A percentile compares a stretch with the other conserved stretches of the same genome.
These are phyloP conservation scores for Trametes cubensis DNA, from an alignment of 768 basidiomycete species.

Conservation along the genomic window DNA sequence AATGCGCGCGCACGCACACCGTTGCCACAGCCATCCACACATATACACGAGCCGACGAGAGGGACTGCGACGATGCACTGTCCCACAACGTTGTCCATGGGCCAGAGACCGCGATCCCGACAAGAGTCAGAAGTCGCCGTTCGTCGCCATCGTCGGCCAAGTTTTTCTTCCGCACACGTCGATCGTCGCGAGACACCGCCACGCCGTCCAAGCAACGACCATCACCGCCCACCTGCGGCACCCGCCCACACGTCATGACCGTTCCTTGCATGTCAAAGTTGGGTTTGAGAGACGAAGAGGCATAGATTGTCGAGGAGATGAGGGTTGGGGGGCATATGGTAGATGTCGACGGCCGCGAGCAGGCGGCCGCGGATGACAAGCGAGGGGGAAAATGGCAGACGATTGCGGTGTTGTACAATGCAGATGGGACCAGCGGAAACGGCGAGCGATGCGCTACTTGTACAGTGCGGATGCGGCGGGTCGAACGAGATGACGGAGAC, in stretches of 20 bases:
- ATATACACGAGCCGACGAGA: not conserved
- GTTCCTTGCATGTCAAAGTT: conserved; percentile 2
- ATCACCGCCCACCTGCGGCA: not conserved
- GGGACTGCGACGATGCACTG: too few relatives aligned
- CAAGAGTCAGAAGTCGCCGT: too few relatives aligned
- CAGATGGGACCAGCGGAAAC: not conserved
- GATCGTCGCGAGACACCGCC: not conserved
- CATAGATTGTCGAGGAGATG: not conserved
- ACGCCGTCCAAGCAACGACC: not conserved
- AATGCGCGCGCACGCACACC: not conserved
- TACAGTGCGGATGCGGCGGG: conserved; percentile 13
- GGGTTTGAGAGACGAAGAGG: not conserved
- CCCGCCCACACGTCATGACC: conserved; percentile 11
- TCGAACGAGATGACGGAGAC: not conserved
- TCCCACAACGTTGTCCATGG: too few relatives aligned
- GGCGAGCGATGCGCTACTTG: conserved; percentile 6
- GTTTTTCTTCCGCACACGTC: not conserved
- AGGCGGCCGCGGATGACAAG: not conserved
- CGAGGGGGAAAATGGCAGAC: not conserved
- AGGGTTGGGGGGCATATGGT: not conserved
- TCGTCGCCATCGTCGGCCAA: not conserved
- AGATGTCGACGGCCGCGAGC: conserved; percentile 4
- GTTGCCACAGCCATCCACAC: not conserved
- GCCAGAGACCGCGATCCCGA: too few relatives aligned
- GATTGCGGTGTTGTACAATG: not conserved